Conservation (phyloP, 495 filamentous ascomycete species). For the Xeromyces bisporus region DNA sequence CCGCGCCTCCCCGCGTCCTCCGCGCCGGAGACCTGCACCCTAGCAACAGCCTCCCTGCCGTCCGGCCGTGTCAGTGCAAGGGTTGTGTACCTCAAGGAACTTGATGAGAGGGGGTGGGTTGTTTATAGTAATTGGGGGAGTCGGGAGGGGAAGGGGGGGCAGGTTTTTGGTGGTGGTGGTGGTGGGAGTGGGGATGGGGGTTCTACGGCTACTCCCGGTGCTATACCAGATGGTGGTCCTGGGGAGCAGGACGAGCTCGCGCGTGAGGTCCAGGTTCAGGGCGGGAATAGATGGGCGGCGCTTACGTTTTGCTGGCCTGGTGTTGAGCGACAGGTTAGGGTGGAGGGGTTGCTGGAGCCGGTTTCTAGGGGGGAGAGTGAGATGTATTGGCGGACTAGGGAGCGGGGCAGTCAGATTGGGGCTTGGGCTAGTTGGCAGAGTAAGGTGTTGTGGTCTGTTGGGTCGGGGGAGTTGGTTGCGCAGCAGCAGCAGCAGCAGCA, state of each 20-base stretch:
- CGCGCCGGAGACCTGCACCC: conserved; percentile 54
- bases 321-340: conserved; percentile 69
- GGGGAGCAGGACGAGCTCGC: too few species aligned
- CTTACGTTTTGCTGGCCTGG: conserved; percentile 38
- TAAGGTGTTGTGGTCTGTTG: conserved; percentile 38
- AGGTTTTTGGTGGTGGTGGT: conserved; percentile 21
- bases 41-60: conserved; percentile 76
- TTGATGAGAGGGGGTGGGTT: conserved; percentile 57
- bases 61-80: conserved; percentile 71
- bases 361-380: conserved; percentile 59
- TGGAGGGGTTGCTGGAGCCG: conserved; percentile 60
- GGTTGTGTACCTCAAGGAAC: conserved; percentile 79
- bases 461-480: conserved; percentile 11
- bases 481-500: conserved; percentile 15
- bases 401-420: conserved; percentile 65
- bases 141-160: conserved; percentile 27
- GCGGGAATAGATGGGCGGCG: conserved; percentile 28
- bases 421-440: conserved; percentile 91
- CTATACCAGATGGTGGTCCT: too few species aligned
- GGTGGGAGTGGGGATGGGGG: conserved; percentile 3
- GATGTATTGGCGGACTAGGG: conserved; percentile 70
- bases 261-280: too few species aligned
- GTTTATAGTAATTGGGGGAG: conserved; percentile 86
- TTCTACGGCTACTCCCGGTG: conserved; percentile 16
- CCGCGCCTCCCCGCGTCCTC: conserved; percentile 43